Evolutionary conservation across 257 asterid genomes (phyloP).

Genomic region (Echites panduratus): DNA sequence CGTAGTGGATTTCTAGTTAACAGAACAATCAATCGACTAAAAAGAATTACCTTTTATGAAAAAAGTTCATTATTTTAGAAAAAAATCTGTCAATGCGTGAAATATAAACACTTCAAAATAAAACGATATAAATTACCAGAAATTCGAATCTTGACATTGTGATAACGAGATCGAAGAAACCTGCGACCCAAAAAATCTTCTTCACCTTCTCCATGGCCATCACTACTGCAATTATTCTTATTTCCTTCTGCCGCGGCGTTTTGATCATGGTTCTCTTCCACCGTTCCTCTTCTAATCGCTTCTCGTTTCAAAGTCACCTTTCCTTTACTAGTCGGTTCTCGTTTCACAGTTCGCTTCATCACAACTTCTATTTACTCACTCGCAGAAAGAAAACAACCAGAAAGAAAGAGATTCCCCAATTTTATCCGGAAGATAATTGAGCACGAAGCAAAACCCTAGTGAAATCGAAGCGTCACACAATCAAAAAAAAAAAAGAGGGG

Average conservation of each 20-base stretch:
- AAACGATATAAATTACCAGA: slow-evolving; percentile 18
- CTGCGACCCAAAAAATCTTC: slow-evolving; percentile 25
- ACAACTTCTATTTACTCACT: background rate
- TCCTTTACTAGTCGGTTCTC: slow-evolving; percentile 14
- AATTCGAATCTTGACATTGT: slow-evolving; percentile 31
- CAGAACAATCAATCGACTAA: background rate
- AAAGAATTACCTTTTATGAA: background rate
- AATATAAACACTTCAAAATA: background rate
- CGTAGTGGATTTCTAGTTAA: too few relatives aligned
- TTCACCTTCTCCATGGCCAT: slow-evolving; percentile 4
- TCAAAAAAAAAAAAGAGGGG: background rate
- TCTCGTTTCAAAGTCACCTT: slow-evolving; percentile 16
- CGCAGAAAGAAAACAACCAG: background rate
- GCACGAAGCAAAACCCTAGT: background rate
- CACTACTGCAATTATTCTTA: background rate
- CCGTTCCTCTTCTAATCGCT: background rate
- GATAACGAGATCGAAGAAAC: slow-evolving; percentile 39
- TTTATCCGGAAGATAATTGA: background rate
- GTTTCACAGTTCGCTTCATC: slow-evolving; percentile 23
- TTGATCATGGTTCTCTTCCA: background rate
- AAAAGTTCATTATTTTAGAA: background rate
- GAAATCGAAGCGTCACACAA: background rate
- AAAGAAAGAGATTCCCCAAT: background rate
- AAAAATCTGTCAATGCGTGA: background rate
- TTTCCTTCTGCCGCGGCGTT: background rate